Evolutionary conservation across 495 filamentous ascomycete genomes (phyloP).

Genomic region (Aspergillus nidulans): DNA sequence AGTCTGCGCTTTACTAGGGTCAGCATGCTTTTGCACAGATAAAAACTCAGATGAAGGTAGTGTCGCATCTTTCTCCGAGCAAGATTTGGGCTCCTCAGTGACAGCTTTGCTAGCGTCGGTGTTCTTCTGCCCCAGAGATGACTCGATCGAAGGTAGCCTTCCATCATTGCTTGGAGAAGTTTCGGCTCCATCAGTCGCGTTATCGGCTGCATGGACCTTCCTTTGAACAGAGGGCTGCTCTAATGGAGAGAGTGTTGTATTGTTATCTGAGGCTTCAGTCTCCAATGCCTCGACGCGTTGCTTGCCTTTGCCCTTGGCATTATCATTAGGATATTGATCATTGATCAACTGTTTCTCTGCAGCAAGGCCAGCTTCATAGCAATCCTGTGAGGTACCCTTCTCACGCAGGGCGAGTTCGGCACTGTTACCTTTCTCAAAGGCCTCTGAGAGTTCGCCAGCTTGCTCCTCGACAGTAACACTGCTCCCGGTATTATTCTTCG

Average conservation of each 20-base stretch:
- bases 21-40: too few species aligned
- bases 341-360: background rate
- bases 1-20: too few species aligned
- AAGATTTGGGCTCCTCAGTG: too few species aligned
- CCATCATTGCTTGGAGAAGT: too few species aligned
- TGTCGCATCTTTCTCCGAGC: too few species aligned
- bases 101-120: too few species aligned
- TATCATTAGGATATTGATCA: background rate
- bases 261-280: background rate
- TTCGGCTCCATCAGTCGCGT: too few species aligned
- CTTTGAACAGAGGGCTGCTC: too few species aligned
- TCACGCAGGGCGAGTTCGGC: background rate
- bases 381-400: background rate
- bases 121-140: too few species aligned
- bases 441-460: background rate
- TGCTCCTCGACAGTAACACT: background rate
- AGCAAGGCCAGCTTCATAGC: background rate
- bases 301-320: background rate
- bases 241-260: background rate
- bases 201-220: too few species aligned
- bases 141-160: too few species aligned
- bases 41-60: too few species aligned
- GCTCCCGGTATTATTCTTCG: background rate
- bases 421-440: background rate
- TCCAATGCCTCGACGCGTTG: background rate